Conservation (phyloP, 768 basidiomycete genomes). For the Mycena chlorophos region DNA sequence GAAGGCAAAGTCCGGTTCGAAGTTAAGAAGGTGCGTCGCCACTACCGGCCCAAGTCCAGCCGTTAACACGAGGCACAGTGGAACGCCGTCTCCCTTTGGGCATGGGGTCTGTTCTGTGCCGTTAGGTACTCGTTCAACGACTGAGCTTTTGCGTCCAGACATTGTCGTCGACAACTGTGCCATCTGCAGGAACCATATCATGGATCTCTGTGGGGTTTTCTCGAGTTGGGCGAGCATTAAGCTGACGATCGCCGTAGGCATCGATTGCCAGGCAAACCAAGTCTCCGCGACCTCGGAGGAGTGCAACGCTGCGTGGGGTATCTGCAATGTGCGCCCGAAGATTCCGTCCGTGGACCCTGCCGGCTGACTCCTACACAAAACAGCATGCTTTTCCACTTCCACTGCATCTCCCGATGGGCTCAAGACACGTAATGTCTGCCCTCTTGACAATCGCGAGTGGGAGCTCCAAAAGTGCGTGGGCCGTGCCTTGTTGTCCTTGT, state of each 20-base stretch:
- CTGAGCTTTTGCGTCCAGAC: constrained; percentile 48
- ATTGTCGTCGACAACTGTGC: constrained; percentile 99
- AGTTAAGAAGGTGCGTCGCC: constrained; percentile 88
- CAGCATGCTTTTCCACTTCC: constrained; percentile 99
- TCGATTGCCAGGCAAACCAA: constrained; percentile 99
- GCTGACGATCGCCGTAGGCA: constrained; percentile 57
- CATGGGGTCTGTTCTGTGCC: constrained; percentile 70
- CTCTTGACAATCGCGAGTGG: constrained; percentile 95
- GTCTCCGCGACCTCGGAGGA: constrained; percentile 95
- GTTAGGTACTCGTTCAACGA: neutral
- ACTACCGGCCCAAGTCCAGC: neutral
- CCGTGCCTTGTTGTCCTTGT: neutral
- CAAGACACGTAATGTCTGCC: constrained; percentile 95
- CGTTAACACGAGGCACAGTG: constrained; percentile 56
- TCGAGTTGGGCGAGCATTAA: neutral
- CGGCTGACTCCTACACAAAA: constrained; percentile 2
- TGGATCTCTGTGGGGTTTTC: constrained; percentile 87
- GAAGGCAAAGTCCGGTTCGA: constrained; percentile 77
- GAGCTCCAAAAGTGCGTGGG: constrained; percentile 88
- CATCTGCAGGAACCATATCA: constrained; percentile 99
- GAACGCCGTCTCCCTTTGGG: constrained; percentile 98
- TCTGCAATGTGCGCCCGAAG: constrained; percentile 78
- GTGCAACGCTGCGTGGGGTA: constrained; percentile 98
- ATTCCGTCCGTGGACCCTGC: neutral
- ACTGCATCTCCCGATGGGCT: constrained; percentile 99